Percentiles rank a stretch among this genome's conserved stretches.
Evolutionary conservation across 2,329 filamentous ascomycete genomes (phyloP).

Genomic region (Parascedosporium putredinis): DNA sequence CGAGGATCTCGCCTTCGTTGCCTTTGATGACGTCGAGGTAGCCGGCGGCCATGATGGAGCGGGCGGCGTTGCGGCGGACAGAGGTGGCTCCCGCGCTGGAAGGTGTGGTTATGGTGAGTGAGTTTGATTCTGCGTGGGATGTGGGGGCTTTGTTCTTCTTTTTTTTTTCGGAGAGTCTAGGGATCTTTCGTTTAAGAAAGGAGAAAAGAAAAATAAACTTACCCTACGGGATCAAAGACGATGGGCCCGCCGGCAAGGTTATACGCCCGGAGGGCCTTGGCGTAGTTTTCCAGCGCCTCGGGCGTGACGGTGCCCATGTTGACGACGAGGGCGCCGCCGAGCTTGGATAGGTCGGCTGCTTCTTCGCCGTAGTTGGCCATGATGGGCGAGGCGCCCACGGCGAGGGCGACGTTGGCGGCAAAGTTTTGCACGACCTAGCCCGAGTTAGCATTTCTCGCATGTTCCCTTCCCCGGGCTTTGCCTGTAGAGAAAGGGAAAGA

Average conservation of each 20-base stretch:
- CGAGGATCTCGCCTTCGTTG: slow-evolving; percentile 79
- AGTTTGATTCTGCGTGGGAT: too few species aligned
- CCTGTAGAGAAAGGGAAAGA: too few species aligned
- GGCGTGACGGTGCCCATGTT: slow-evolving; percentile 92
- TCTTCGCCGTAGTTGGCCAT: slow-evolving; percentile 86
- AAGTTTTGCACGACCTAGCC: slow-evolving; percentile 74
- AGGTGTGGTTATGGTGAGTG: too few species aligned
- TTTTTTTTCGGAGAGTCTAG: too few species aligned
- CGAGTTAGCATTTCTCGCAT: neutral
- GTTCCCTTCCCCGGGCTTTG: too few species aligned
- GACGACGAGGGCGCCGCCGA: slow-evolving; percentile 72
- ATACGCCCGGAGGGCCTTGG: slow-evolving; percentile 68
- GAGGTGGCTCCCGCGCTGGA: slow-evolving; percentile 64
- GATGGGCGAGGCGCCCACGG: slow-evolving; percentile 79
- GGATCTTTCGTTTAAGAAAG: too few species aligned
- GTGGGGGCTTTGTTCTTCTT: slow-evolving; percentile 1
- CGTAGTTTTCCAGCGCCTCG: slow-evolving; percentile 61
- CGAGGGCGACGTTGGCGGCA: slow-evolving; percentile 79
- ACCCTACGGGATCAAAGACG: slow-evolving; percentile 82
- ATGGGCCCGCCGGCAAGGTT: slow-evolving; percentile 67
- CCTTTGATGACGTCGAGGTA: slow-evolving; percentile 88
- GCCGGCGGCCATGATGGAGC: slow-evolving; percentile 58
- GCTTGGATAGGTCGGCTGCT: slow-evolving; percentile 65
- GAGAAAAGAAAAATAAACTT: too few species aligned
- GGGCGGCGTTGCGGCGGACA: slow-evolving; percentile 61